Evolutionary conservation across 108 stramenopile genomes (phyloP).

Genomic region (Discostella pseudostelligera): DNA sequence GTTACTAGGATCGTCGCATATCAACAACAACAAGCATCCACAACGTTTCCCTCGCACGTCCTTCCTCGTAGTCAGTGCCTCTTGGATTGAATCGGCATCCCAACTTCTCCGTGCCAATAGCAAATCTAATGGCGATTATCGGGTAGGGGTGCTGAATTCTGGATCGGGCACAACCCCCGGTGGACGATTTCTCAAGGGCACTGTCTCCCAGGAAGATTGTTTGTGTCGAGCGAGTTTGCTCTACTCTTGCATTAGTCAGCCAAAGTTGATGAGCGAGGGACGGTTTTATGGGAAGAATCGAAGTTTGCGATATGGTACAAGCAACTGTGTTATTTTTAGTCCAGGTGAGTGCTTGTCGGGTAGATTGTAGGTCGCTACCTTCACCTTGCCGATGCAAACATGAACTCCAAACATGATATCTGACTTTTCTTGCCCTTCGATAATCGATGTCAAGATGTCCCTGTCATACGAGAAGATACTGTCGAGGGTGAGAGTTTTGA

Average conservation of each 20-base stretch:
- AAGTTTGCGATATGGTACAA: constrained; percentile 32
- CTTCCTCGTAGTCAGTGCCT: constrained; percentile 41
- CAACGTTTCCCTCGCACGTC: constrained; percentile 27
- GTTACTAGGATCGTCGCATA: too few species aligned
- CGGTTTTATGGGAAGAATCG: constrained; percentile 49
- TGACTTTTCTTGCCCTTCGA: too few species aligned
- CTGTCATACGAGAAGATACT: constrained; percentile 53
- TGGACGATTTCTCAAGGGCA: constrained; percentile 50
- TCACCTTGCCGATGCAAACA: background rate
- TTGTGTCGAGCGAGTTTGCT: constrained; percentile 51
- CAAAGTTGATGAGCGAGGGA: constrained; percentile 33
- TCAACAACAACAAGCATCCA: background rate
- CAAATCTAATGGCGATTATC: background rate
- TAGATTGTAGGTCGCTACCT: background rate
- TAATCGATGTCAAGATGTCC: constrained; percentile 36
- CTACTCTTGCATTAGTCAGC: constrained; percentile 52
- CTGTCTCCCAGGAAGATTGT: constrained; percentile 53
- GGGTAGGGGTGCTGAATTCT: constrained; percentile 50
- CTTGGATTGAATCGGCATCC: constrained; percentile 41
- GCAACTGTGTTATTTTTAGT: constrained; percentile 48
- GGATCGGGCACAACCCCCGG: constrained; percentile 49
- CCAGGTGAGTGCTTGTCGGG: constrained; percentile 24
- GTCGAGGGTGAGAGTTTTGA: constrained; percentile 29
- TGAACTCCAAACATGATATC: too few species aligned
- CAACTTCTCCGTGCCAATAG: constrained; percentile 26